Percentiles rank a stretch among this genome's conserved stretches.
Evolutionary conservation across 148 eudicot genomes (phyloP).

Genomic region (Rhododendron griersonianum): DNA sequence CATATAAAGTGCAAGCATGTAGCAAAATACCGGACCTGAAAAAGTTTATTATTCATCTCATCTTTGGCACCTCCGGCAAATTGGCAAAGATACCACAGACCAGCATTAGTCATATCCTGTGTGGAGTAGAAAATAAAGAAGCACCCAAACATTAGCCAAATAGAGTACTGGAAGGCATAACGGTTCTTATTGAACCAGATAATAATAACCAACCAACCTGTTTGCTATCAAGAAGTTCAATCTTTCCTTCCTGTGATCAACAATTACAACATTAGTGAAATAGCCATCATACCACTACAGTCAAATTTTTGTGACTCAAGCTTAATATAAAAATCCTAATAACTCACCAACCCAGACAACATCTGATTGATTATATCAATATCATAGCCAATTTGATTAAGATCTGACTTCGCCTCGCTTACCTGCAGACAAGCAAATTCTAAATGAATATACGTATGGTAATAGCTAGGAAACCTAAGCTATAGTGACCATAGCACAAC

Average conservation of each 20-base stretch:
- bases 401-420: conserved; percentile 53
- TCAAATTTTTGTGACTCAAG: neutral
- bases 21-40: conserved; percentile 39
- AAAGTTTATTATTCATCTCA: conserved; percentile 41
- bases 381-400: conserved; percentile 78
- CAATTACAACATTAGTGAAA: conserved; percentile 10
- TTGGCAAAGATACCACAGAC: conserved; percentile 82
- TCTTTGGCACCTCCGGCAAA: conserved; percentile 64
- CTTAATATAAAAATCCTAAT: neutral
- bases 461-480: neutral
- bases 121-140: conserved; percentile 5
- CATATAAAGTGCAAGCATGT: neutral
- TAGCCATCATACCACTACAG: neutral
- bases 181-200: neutral
- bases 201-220: conserved; percentile 39
- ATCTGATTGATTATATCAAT: conserved; percentile 63
- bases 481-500: neutral
- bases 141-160: neutral
- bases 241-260: conserved; percentile 71
- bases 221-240: conserved; percentile 71
- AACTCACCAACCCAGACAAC: conserved; percentile 75
- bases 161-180: neutral
- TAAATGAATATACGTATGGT: neutral
- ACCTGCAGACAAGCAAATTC: conserved; percentile 49
- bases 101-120: conserved; percentile 85